phyloP scores from a whole-genome alignment of 208 protist genomes.

The Leishmania lainsoni region DNA sequence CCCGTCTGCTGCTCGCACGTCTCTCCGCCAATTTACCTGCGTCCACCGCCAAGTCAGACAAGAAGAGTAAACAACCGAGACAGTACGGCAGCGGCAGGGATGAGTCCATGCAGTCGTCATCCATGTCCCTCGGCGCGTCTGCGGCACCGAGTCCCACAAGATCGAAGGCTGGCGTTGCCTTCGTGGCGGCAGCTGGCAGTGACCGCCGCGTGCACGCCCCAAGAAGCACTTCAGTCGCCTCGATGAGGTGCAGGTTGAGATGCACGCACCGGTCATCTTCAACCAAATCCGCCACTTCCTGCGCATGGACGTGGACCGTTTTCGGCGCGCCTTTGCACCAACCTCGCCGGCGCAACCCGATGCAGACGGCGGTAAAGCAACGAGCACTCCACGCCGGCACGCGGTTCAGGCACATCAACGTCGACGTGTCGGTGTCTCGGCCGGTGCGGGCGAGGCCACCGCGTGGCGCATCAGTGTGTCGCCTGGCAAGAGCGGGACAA shows the following conservation, averaged over 20 bases:
- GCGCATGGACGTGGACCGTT: constrained; percentile 52
- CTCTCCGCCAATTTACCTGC: constrained; percentile 21
- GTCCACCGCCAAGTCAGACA: constrained; percentile 13
- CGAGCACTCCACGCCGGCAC: background rate
- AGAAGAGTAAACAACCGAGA: constrained; percentile 9
- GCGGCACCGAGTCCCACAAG: constrained; percentile 6
- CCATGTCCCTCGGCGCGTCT: background rate
- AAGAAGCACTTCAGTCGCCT: constrained; percentile 47
- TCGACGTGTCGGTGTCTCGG: background rate
- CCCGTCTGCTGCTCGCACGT: constrained; percentile 28
- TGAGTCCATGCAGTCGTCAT: background rate
- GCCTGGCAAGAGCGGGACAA: constrained; percentile 86
- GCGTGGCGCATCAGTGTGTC: constrained; percentile 77
- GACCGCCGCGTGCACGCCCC: constrained; percentile 24
- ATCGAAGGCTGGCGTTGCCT: constrained; percentile 17
- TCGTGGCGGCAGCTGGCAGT: constrained; percentile 24
- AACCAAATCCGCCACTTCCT: constrained; percentile 79
- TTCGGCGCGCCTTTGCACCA: constrained; percentile 34
- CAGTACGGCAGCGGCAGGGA: constrained; percentile 12
- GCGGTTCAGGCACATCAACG: constrained; percentile 21
- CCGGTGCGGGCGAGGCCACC: constrained; percentile 30
- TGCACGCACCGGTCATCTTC: constrained; percentile 83
- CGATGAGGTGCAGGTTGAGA: constrained; percentile 71
- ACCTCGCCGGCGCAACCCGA: background rate
- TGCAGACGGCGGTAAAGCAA: background rate